phyloP scores from a whole-genome alignment of 495 filamentous ascomycete species.

The Parachaetomium inaequale region DNA sequence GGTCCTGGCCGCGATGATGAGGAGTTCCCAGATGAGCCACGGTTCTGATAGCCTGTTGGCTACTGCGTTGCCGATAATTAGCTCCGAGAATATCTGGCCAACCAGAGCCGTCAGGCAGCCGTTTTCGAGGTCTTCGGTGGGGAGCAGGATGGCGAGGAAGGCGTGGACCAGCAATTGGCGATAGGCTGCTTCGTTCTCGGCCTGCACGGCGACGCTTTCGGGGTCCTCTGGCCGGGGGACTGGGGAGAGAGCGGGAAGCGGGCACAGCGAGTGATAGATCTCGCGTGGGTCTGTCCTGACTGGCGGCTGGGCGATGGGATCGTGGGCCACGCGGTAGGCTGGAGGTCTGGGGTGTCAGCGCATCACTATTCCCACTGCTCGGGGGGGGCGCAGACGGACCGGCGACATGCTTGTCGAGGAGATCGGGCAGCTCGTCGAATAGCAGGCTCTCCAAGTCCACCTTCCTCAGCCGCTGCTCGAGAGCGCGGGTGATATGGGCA shows the following conservation, averaged over 20 bases:
- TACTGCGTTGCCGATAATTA: conserved; percentile 75
- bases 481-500: conserved; percentile 78
- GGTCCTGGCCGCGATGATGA: conserved; percentile 53
- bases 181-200: conserved; percentile 73
- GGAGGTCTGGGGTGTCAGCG: conserved; percentile 15
- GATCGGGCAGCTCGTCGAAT: conserved; percentile 82
- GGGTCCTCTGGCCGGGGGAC: conserved; percentile 56
- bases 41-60: conserved; percentile 75
- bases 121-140: conserved; percentile 89
- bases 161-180: conserved; percentile 76
- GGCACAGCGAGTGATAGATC: conserved; percentile 80
- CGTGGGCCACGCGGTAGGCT: conserved; percentile 56
- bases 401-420: conserved; percentile 74
- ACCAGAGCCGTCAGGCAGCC: conserved; percentile 75
- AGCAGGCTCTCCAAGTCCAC: conserved; percentile 78
- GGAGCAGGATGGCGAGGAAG: conserved; percentile 74
- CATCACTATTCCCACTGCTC: background rate
- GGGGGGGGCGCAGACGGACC: conserved; percentile 52
- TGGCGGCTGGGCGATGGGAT: conserved; percentile 51
- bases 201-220: conserved; percentile 54
- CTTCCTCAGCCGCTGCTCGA: conserved; percentile 79
- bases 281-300: conserved; percentile 56
- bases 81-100: conserved; percentile 77
- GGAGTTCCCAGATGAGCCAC: conserved; percentile 78
- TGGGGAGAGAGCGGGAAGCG: conserved; percentile 75